Evolutionary conservation across 306 rosid species (phyloP).

Genomic region (Medicago ruthenica): DNA sequence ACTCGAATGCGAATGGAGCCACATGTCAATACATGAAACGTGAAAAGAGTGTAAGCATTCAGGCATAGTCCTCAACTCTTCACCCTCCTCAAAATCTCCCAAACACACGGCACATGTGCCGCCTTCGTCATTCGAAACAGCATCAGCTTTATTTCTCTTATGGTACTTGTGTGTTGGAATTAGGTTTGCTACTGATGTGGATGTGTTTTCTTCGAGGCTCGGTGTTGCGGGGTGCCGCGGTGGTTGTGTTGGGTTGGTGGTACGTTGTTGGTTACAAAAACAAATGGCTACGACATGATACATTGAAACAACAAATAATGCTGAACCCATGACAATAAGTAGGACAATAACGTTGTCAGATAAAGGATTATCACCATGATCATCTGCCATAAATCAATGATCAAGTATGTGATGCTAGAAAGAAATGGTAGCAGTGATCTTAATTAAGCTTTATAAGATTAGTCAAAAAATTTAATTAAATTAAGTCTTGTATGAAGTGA

Average conservation of each 20-base stretch:
- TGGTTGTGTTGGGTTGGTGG: neutral
- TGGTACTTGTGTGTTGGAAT: slow-evolving; percentile 59
- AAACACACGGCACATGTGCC: slow-evolving; percentile 65
- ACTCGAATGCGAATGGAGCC: slow-evolving; percentile 64
- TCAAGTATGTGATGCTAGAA: slow-evolving; percentile 9
- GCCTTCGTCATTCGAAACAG: slow-evolving; percentile 31
- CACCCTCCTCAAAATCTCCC: slow-evolving; percentile 71
- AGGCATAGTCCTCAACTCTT: slow-evolving; percentile 61
- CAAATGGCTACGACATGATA: slow-evolving; percentile 58
- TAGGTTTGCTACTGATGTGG: slow-evolving; percentile 29
- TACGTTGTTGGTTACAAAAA: slow-evolving; percentile 35
- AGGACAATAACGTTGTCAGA: slow-evolving; percentile 19
- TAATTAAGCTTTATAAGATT: neutral
- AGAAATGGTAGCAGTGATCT: neutral
- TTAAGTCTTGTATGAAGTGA: too few species aligned
- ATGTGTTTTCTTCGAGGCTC: neutral
- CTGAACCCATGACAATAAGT: slow-evolving; percentile 55
- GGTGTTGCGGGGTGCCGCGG: neutral
- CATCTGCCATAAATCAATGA: slow-evolving; percentile 37
- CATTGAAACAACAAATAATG: slow-evolving; percentile 50
- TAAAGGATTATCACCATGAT: neutral
- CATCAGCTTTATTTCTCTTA: slow-evolving; percentile 31
- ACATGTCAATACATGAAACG: slow-evolving; percentile 65
- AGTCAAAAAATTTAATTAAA: too few species aligned
- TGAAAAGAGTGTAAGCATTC: slow-evolving; percentile 76